phyloP scores from a whole-genome alignment of 2,329 filamentous ascomycete species.

The Calonectria montana region DNA sequence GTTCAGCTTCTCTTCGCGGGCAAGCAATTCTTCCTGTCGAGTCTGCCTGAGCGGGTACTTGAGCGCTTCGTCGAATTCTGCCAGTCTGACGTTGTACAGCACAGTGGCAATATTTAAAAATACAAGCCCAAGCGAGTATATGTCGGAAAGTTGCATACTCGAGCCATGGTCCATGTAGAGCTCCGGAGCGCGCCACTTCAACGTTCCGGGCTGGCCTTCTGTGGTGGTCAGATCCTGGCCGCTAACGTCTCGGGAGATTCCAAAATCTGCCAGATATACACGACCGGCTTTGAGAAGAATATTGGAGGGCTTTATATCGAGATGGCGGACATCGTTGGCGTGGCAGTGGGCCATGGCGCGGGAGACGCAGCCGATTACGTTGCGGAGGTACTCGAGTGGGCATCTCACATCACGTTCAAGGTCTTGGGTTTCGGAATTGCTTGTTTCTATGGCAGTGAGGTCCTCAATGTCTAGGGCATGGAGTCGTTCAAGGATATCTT shows the following conservation, averaged over 20 bases:
- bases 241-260: conserved; percentile 59
- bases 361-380: conserved; percentile 58
- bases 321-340: conserved; percentile 55
- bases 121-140: conserved; percentile 61
- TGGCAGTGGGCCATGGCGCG: conserved; percentile 57
- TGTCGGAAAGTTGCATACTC: conserved; percentile 60
- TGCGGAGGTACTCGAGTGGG: conserved; percentile 55
- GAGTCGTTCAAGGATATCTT: conserved; percentile 54
- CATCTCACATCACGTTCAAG: conserved; percentile 42
- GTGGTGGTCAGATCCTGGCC: conserved; percentile 59
- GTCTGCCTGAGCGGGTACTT: conserved; percentile 42
- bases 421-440: conserved; percentile 27
- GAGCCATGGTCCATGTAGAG: conserved; percentile 50
- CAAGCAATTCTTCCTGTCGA: conserved; percentile 46
- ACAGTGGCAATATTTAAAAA: conserved; percentile 58
- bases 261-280: conserved; percentile 62
- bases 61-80: conserved; percentile 53
- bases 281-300: conserved; percentile 57
- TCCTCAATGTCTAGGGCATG: conserved; percentile 52
- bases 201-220: conserved; percentile 53
- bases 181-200: conserved; percentile 60
- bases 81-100: conserved; percentile 53
- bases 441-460: conserved; percentile 49
- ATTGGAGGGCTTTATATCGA: conserved; percentile 61
- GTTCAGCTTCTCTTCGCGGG: conserved; percentile 50